Evolutionary conservation across 129 eudicot genomes (phyloP), one percentile per base, ranked within the genome.

Genomic region (Dittrichia graveolens): DNA sequence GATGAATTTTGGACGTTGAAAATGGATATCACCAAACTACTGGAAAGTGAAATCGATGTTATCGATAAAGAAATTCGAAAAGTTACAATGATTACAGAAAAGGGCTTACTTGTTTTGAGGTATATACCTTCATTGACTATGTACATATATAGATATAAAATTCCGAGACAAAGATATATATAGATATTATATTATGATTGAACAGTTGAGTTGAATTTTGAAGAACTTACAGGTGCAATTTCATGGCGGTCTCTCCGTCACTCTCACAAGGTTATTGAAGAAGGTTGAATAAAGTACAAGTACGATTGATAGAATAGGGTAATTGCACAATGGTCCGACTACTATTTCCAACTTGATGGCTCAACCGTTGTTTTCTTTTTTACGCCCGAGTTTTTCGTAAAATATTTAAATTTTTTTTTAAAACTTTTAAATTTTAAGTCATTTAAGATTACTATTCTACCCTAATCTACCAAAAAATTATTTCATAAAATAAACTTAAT

Each of bases 201-300:
- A 63, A 38, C 3, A 42, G 12, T 14, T 39, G 58, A 4, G 48
- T 53, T 71, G 41, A 8, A 73, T 4, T 41, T 42, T 52, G 45
- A 47, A 52, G 72, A 75, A 75, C 53, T 52, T 75, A 63, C 72
- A 57, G 47, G 50, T 52, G 64, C 72, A 75, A 49, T 15, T 74
- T 74, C 79, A 9, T 50, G 71, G 62, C 78, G 70, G 39, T 39
- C 31, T 56, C 62, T 24, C 31, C 31, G 31, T 24, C 31, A 24
- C 31, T 24, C 31, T 24, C 31, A 24, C 31, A 24, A 24, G 31
- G 31, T 24, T 24, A 24, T 0, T 24, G 31, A 24, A 24, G 31
- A 2, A 24, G 2, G n/a, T n/a, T n/a, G 31, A 24, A 24, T 24
- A 24, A 24, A 24, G 31, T 24, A 24, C 0, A 2, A 24, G 31